Conservation (phyloP, 1,284 basidiomycete species). For the Apiotrichum gamsii region DNA sequence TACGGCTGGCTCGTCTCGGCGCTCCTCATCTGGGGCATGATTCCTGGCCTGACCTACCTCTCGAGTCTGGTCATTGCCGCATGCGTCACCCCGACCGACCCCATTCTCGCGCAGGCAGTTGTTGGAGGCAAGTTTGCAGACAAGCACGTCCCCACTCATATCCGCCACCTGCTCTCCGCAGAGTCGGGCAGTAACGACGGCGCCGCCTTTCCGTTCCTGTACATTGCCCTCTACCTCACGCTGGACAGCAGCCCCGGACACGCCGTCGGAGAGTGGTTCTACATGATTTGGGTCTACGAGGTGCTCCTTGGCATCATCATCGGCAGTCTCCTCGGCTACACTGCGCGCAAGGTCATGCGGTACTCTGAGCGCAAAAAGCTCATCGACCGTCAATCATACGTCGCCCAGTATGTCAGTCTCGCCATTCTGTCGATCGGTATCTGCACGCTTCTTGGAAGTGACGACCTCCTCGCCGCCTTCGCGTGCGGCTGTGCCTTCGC, state of each 20-base stretch:
- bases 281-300: conserved; percentile 75
- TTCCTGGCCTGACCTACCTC: conserved; percentile 79
- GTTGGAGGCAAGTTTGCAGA: conserved; percentile 97
- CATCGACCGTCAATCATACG: conserved; percentile 92
- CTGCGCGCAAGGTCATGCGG: conserved; percentile 88
- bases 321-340: conserved; percentile 70
- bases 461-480: conserved; percentile 90
- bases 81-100: conserved; percentile 94
- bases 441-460: conserved; percentile 79
- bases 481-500: conserved; percentile 94
- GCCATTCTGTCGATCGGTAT: conserved; percentile 73
- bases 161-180: conserved; percentile 84
- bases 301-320: conserved; percentile 73
- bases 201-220: conserved; percentile 89
- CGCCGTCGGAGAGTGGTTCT: conserved; percentile 62
- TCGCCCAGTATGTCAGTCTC: conserved; percentile 81
- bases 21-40: conserved; percentile 75
- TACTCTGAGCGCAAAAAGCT: conserved; percentile 83
- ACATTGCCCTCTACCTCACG: conserved; percentile 83
- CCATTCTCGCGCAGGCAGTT: conserved; percentile 57
- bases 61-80: conserved; percentile 84
- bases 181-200: conserved; percentile 92
- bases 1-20: conserved; percentile 85
- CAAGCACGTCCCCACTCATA: conserved; percentile 93
- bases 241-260: conserved; percentile 61